Evolutionary conservation across 23 red algal genomes (phyloP).

Genomic region (Pyropia yezoensis): DNA sequence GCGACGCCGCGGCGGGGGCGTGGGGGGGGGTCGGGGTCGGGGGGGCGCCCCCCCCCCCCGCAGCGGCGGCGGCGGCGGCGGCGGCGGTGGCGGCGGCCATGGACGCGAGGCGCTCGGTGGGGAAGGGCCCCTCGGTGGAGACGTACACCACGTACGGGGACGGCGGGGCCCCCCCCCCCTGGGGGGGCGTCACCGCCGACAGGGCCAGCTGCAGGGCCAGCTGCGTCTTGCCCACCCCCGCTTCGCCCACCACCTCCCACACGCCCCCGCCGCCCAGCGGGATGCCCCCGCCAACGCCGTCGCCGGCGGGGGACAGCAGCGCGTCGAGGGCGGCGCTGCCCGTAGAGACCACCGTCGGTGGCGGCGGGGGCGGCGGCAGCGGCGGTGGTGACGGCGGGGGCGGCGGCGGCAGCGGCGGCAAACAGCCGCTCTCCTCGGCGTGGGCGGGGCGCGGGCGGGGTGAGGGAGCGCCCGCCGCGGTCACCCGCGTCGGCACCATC

Average conservation of each 20-base stretch:
- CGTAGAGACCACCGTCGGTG: too few species aligned
- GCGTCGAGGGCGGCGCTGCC: too few species aligned
- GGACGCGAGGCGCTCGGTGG: conserved; percentile 21
- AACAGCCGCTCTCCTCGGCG: too few species aligned
- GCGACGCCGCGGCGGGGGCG: conserved; percentile 3
- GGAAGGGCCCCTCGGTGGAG: conserved; percentile 27
- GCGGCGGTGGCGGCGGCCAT: conserved; percentile 18
- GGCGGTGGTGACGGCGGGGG: too few species aligned
- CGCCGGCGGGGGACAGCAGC: not conserved
- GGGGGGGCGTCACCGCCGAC: conserved; percentile 11
- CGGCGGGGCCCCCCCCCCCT: conserved; percentile 7
- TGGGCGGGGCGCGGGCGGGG: too few species aligned
- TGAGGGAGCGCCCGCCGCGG: too few species aligned
- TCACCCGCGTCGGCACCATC: too few species aligned
- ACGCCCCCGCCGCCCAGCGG: conserved; percentile 15
- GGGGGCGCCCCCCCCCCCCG: not conserved
- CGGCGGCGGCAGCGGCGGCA: too few species aligned
- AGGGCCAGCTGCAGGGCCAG: conserved; percentile 54
- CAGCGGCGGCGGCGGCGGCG: not conserved
- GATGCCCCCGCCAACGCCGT: conserved; percentile 38
- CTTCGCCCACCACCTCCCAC: conserved; percentile 50
- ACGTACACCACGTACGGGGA: conserved; percentile 8
- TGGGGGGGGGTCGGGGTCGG: not conserved
- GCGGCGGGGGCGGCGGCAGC: too few species aligned
- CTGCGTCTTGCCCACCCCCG: conserved; percentile 71